Conservation (phyloP, 73 alveolate genomes). For the Loxodes magnus region DNA sequence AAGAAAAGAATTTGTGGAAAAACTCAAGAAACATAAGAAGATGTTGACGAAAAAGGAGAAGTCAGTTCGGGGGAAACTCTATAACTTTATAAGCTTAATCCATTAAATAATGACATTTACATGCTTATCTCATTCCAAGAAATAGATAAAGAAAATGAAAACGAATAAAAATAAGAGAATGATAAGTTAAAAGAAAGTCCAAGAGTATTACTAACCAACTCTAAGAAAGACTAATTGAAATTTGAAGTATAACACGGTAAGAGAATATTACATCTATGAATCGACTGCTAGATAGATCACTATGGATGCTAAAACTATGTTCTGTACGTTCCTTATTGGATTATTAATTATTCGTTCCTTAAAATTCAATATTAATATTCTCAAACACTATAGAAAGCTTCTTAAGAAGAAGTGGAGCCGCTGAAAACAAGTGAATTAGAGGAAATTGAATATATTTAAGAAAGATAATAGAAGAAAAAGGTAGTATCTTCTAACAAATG, state of each 20-base stretch:
- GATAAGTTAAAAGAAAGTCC: neutral
- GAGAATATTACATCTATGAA: neutral
- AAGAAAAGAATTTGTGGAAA: neutral
- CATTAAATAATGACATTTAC: neutral
- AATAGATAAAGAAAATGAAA: too few species aligned
- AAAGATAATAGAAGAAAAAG: neutral
- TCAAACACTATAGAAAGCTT: neutral
- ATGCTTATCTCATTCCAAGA: neutral
- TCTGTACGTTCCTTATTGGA: conserved; percentile 9
- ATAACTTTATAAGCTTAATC: neutral
- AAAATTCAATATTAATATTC: neutral
- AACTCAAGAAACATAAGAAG: neutral
- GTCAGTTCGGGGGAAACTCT: conserved; percentile 9
- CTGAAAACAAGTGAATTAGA: conserved; percentile 2
- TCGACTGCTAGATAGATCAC: conserved; percentile 1
- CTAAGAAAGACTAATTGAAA: neutral
- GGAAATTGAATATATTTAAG: neutral
- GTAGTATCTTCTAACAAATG: too few species aligned
- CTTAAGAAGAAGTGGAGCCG: neutral
- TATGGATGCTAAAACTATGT: conserved; percentile 4
- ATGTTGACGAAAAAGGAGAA: neutral
- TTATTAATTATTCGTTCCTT: neutral
- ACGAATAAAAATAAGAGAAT: neutral
- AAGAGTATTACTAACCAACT: neutral
- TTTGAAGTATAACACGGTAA: neutral